These are phyloP conservation scores for Suhomyces bolitotheri DNA, from an alignment of 1,139 yeast species.

Conservation along the genomic window DNA sequence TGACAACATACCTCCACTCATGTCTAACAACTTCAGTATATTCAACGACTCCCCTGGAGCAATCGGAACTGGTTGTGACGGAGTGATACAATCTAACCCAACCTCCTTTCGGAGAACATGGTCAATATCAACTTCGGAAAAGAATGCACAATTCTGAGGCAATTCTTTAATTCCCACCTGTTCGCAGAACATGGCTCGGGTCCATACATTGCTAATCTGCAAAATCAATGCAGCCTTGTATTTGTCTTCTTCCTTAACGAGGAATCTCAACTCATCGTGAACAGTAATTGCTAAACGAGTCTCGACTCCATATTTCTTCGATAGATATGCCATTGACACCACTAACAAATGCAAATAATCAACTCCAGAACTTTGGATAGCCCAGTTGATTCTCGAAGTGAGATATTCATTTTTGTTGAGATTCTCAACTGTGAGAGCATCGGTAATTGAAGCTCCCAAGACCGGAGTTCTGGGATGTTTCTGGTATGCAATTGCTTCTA, in stretches of 20 bases:
- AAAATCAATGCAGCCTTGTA: conserved; percentile 78
- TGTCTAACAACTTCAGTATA: conserved; percentile 53
- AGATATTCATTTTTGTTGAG: conserved; percentile 67
- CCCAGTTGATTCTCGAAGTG: conserved; percentile 96
- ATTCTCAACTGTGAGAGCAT: conserved; percentile 69
- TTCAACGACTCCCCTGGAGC: conserved; percentile 78
- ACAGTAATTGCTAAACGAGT: conserved; percentile 86
- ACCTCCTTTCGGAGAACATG: conserved; percentile 87
- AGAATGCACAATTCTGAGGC: conserved; percentile 95
- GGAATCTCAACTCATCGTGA: conserved; percentile 89
- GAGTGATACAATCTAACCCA: conserved; percentile 83
- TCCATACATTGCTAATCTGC: conserved; percentile 92
- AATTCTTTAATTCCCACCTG: conserved; percentile 86
- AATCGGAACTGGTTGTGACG: conserved; percentile 73
- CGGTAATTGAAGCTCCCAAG: conserved; percentile 89
- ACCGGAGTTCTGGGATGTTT: conserved; percentile 89
- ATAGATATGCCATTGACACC: conserved; percentile 84
- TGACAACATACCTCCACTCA: background rate
- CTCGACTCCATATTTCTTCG: conserved; percentile 61
- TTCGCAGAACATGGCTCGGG: conserved; percentile 92
- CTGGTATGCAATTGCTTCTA: conserved; percentile 85
- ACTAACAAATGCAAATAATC: conserved; percentile 87
- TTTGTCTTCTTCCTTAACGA: conserved; percentile 71
- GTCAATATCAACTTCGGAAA: conserved; percentile 92
- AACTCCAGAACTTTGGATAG: conserved; percentile 97